phyloP scores from a whole-genome alignment of 192 early-diverging fungal genomes.

The Diversispora epigaea region DNA sequence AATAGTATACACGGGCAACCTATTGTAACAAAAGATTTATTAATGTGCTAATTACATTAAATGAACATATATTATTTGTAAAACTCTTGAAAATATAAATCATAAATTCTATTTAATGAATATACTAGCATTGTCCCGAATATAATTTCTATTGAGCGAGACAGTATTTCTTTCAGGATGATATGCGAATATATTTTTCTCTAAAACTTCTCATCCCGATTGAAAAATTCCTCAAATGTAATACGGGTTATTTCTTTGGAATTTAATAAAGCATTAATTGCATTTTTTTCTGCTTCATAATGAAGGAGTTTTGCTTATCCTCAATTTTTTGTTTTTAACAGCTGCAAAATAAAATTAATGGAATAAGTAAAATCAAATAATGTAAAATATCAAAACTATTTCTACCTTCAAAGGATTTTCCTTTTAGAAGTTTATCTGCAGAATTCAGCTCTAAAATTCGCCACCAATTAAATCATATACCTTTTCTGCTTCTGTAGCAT shows the following conservation, averaged over 20 bases:
- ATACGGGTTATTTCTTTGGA: conserved; percentile 4
- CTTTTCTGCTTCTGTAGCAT: neutral
- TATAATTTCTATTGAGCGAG: conserved; percentile 21
- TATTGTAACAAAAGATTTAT: too few relatives aligned
- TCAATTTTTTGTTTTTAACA: neutral
- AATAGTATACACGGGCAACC: too few relatives aligned
- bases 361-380: neutral
- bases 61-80: too few relatives aligned
- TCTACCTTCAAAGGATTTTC: conserved; percentile 1
- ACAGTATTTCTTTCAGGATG: conserved; percentile 17
- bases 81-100: too few relatives aligned
- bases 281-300: conserved; percentile 19
- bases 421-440: neutral
- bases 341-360: neutral
- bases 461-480: conserved; percentile 25
- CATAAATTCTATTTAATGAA: too few relatives aligned
- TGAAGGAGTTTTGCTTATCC: neutral
- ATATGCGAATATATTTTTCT: conserved; percentile 23
- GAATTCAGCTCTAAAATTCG: conserved; percentile 6
- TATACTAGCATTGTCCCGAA: neutral
- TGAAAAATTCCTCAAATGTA: conserved; percentile 10
- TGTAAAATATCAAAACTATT: conserved; percentile 3
- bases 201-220: conserved; percentile 22
- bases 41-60: too few relatives aligned
- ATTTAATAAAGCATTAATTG: conserved; percentile 5